Conservation (phyloP, 2,329 filamentous ascomycete species). For the Amylocarpus encephaloides region DNA sequence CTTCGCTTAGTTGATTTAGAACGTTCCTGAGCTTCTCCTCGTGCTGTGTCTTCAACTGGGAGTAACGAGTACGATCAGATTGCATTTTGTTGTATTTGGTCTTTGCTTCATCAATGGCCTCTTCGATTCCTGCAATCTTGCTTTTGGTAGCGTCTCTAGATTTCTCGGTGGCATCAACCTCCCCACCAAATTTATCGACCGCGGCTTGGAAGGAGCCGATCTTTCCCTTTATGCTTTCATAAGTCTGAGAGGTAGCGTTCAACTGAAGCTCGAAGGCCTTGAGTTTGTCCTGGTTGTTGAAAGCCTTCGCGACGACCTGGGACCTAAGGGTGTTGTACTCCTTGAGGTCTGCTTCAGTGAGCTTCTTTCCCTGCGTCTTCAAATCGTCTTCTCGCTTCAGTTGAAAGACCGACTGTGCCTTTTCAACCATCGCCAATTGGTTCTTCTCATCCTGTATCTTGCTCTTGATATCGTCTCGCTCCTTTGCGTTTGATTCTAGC, state of each 20-base stretch:
- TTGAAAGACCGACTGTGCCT: slow-evolving; percentile 83
- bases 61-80: slow-evolving; percentile 74
- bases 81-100: slow-evolving; percentile 81
- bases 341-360: slow-evolving; percentile 79
- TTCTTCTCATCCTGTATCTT: slow-evolving; percentile 70
- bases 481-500: slow-evolving; percentile 65
- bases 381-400: slow-evolving; percentile 78
- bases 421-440: slow-evolving; percentile 77
- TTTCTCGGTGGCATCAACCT: slow-evolving; percentile 62
- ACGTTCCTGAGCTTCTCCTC: slow-evolving; percentile 87
- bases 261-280: slow-evolving; percentile 83
- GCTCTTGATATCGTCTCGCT: slow-evolving; percentile 65
- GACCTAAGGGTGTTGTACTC: slow-evolving; percentile 82
- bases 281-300: slow-evolving; percentile 73
- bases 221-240: slow-evolving; percentile 82
- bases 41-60: slow-evolving; percentile 77
- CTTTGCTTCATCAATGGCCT: slow-evolving; percentile 81
- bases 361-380: slow-evolving; percentile 77
- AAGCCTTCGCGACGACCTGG: slow-evolving; percentile 77
- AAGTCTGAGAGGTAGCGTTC: slow-evolving; percentile 86
- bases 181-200: slow-evolving; percentile 65
- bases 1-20: slow-evolving; percentile 73
- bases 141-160: slow-evolving; percentile 58
- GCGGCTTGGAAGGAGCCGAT: slow-evolving; percentile 72
- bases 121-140: slow-evolving; percentile 59